Conservation (phyloP, 2,329 filamentous ascomycete genomes). For the Sclerotinia minor region DNA sequence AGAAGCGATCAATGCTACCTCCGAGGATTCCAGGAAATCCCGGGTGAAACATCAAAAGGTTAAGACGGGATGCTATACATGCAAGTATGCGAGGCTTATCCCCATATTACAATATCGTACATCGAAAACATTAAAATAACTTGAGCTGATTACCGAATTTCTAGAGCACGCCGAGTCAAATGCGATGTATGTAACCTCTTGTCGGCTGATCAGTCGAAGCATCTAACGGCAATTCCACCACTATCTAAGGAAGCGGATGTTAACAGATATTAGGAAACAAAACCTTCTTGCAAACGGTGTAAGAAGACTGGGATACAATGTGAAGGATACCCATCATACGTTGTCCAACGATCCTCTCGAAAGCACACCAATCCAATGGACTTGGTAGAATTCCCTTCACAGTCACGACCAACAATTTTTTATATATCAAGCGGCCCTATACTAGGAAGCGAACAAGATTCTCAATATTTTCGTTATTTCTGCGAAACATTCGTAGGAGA, state of each 20-base stretch:
- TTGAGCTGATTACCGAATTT: conserved; percentile 12
- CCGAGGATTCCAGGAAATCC: not conserved
- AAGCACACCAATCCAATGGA: not conserved
- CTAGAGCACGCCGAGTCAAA: conserved; percentile 17
- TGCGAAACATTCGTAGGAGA: conserved; percentile 27
- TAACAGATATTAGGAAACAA: conserved; percentile 28
- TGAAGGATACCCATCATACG: conserved; percentile 28
- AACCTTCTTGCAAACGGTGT: conserved; percentile 31
- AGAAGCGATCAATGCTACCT: not conserved
- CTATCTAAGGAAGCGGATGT: not conserved
- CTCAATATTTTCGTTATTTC: conserved; percentile 30
- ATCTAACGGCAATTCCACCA: not conserved
- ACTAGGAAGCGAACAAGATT: conserved; percentile 26
- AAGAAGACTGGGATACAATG: conserved; percentile 28
- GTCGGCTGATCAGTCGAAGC: not conserved
- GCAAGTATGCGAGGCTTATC: conserved; percentile 22
- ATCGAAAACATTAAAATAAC: conserved; percentile 1
- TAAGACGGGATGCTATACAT: conserved; percentile 19
- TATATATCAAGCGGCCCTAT: conserved; percentile 5
- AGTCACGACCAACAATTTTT: not conserved
- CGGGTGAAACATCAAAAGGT: conserved; percentile 21
- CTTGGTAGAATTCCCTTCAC: not conserved
- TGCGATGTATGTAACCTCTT: conserved; percentile 20
- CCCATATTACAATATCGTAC: not conserved
- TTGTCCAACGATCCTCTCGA: not conserved